These are phyloP conservation scores for Collybia sordida DNA, from an alignment of 768 basidiomycete genomes.

Conservation along the genomic window DNA sequence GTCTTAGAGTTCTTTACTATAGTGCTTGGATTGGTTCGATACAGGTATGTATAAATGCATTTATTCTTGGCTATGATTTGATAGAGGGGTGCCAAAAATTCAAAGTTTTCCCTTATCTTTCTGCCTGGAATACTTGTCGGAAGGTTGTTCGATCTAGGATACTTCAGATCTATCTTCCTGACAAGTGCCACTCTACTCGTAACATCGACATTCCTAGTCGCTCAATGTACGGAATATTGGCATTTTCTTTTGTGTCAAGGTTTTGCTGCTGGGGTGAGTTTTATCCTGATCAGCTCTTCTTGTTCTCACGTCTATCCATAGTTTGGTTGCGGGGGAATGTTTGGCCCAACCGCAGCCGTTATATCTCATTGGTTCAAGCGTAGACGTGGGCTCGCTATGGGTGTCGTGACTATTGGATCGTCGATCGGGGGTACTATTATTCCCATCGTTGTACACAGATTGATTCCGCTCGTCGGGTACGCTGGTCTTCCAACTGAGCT, in stretches of 20 bases:
- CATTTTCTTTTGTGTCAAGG: constrained; percentile 79
- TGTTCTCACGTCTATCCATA: constrained; percentile 13
- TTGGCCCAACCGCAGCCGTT: constrained; percentile 58
- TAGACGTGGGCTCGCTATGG: constrained; percentile 55
- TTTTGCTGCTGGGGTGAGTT: constrained; percentile 57
- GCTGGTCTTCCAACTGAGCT: constrained; percentile 1
- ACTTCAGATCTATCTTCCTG: constrained; percentile 52
- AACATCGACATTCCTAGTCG: constrained; percentile 59
- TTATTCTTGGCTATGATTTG: neutral
- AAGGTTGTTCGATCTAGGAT: constrained; percentile 71
- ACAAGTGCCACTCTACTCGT: constrained; percentile 51
- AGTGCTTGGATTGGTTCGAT: constrained; percentile 83
- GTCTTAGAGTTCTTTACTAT: neutral
- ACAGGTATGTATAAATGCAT: constrained; percentile 41
- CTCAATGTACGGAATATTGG: constrained; percentile 75
- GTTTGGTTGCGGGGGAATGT: constrained; percentile 57
- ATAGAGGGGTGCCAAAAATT: neutral
- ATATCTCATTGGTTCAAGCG: constrained; percentile 76
- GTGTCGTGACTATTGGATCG: constrained; percentile 61
- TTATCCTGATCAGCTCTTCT: neutral
- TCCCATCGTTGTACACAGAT: constrained; percentile 57
- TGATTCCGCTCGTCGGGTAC: constrained; percentile 49
- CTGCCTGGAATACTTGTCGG: constrained; percentile 63
- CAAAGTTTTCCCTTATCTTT: constrained; percentile 61
- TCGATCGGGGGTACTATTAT: constrained; percentile 69